Base-by-base conservation (phyloP, 1,139 yeast species). In the Ashbya aceris region DNA sequence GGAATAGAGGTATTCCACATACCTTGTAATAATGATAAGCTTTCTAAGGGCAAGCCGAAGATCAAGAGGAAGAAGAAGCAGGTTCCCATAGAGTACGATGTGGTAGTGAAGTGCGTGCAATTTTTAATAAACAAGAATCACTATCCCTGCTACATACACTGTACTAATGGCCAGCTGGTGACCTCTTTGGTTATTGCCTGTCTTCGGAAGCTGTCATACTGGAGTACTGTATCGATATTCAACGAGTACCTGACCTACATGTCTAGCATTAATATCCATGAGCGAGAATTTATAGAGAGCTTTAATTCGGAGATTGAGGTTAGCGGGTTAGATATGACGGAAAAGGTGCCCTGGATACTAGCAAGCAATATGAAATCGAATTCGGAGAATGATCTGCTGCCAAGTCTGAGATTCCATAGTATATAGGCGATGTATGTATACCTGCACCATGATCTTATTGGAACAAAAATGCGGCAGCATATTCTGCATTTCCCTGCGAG, bases 191-290 rank as follows among this genome's bases (percentile, higher is more conserved):
- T 86, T 2, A 74, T 89, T 30, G 96, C 96, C 7, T 86, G 96
- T 58, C 67, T 87, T 35, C 67, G 98, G 28, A 84, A 84, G 54
- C 66, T 84, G 30, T 84, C 86, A 33, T 79, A 83, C 54, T 91
- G 98, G 98, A 81, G 94, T 8, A 76, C 85, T 12, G 86, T 87
- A 7, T 80, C 96, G 0, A 86, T 91, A 11, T 78, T 83, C 52
- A 86, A 82, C 50, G 98, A 91, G 61, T 89, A 84, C 55, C 71
- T 83, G 38, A 77, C 79, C 47, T 87, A 76, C 59, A 76, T 89
- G 6, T 78, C 84, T n/a, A 80, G 79, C 41, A 79, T 85, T 37
- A 87, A 87, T 33, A 76, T 84, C 26, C 83, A 84, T 47, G 97
- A 89, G 56, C 69, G 95, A 46, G 71, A 69, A 42, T 91, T 89